Evolutionary conservation across 768 basidiomycete genomes (phyloP).

Genomic region (Mycena belliarum): DNA sequence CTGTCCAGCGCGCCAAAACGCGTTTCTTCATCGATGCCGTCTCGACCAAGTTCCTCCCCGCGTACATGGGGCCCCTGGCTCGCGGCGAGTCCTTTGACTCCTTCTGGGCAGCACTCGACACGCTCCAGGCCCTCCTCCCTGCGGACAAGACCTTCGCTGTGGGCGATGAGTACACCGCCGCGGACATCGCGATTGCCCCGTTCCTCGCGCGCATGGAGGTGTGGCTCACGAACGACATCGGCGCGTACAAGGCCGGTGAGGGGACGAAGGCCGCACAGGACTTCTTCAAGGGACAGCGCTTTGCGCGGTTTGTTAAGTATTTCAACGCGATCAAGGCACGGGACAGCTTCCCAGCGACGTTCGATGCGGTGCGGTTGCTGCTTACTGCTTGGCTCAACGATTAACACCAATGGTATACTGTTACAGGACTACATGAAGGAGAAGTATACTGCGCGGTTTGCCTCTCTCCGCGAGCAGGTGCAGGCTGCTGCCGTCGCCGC

Average conservation of each 20-base stretch:
- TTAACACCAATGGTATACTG: too few species aligned
- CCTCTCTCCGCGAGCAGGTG: constrained; percentile 8
- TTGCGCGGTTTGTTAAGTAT: constrained; percentile 52
- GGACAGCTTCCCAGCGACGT: constrained; percentile 57
- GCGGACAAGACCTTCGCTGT: constrained; percentile 43
- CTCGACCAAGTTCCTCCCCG: constrained; percentile 44
- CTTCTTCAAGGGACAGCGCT: constrained; percentile 46
- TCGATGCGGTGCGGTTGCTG: constrained; percentile 33
- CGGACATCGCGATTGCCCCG: constrained; percentile 61
- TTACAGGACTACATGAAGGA: constrained; percentile 20
- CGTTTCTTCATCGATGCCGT: constrained; percentile 66
- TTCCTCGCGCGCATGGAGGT: constrained; percentile 58
- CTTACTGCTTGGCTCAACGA: too few species aligned
- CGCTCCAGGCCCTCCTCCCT: constrained; percentile 52
- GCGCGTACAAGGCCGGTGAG: constrained; percentile 48
- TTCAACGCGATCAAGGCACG: constrained; percentile 46
- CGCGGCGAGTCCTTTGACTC: constrained; percentile 43
- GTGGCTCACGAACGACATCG: constrained; percentile 49
- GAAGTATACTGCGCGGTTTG: constrained; percentile 14
- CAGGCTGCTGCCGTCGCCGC: constrained; percentile 10
- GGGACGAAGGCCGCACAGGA: constrained; percentile 45
- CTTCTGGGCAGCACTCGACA: constrained; percentile 44
- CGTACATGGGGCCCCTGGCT: constrained; percentile 36
- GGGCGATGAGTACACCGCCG: constrained; percentile 54
- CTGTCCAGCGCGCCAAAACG: constrained; percentile 55